phyloP scores from a whole-genome alignment of 2,329 filamentous ascomycete genomes.

The Penicillium freii region DNA sequence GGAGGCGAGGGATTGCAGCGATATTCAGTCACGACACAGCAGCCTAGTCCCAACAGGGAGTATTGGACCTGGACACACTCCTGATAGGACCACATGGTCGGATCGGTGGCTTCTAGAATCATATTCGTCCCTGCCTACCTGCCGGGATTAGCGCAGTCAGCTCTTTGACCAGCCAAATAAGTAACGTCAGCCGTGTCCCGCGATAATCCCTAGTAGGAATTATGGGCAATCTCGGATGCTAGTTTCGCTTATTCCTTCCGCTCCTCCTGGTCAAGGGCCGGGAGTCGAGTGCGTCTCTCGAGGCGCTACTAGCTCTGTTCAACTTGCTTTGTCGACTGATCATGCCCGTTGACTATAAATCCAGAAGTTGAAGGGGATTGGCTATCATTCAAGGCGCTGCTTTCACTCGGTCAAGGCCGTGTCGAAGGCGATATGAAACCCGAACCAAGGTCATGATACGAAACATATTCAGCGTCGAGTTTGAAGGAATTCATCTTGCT shows the following conservation, averaged over 20 bases:
- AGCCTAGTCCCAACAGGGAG: conserved; percentile 10
- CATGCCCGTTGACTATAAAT: background rate
- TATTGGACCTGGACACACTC: conserved; percentile 7
- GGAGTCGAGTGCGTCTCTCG: no score
- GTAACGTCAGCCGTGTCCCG: no score
- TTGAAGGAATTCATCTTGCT: background rate
- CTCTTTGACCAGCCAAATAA: background rate
- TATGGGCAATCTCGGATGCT: no score
- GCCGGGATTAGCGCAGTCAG: background rate
- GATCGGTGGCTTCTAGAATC: background rate
- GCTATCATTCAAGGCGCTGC: background rate
- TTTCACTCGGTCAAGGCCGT: background rate
- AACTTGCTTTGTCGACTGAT: background rate
- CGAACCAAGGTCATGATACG: no score
- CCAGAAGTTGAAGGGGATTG: background rate
- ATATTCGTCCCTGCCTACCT: background rate
- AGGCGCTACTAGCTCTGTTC: background rate
- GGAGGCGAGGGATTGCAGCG: background rate
- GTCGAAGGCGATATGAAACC: background rate
- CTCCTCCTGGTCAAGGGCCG: background rate
- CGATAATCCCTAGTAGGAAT: no score
- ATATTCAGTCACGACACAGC: conserved; percentile 16
- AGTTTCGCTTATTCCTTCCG: background rate
- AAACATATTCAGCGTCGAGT: background rate
- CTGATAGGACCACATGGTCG: background rate